Conservation (phyloP, 2,329 filamentous ascomycete genomes). For the Zopfia rhizophila region DNA sequence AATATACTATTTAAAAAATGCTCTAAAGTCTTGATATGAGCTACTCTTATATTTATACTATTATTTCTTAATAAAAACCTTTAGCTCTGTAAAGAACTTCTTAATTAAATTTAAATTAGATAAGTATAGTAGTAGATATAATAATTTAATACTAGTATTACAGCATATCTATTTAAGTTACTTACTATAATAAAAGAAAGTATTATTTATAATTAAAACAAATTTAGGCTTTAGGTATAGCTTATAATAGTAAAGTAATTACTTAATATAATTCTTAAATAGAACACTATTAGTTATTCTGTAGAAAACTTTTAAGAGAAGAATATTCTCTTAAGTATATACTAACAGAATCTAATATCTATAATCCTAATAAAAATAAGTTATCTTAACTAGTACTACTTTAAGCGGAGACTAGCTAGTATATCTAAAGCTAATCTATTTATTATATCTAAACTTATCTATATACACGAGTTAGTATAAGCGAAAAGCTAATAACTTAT, state of each 20-base stretch:
- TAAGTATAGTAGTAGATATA: slow-evolving; percentile 46
- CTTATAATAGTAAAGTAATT: slow-evolving; percentile 1
- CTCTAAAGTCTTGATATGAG: no score
- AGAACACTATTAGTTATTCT: slow-evolving; percentile 1
- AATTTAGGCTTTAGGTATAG: no score
- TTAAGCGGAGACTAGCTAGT: slow-evolving; percentile 16
- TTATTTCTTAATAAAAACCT: slow-evolving; percentile 41
- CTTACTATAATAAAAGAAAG: slow-evolving; percentile 20
- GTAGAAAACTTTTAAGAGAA: no score
- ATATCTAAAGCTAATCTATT: background rate
- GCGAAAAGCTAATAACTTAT: no score
- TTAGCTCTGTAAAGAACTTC: slow-evolving; percentile 48
- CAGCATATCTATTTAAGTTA: slow-evolving; percentile 39
- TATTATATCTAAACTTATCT: background rate
- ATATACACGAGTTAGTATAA: background rate
- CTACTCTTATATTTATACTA: no score
- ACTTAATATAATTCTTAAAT: slow-evolving; percentile 1
- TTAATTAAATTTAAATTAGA: slow-evolving; percentile 49
- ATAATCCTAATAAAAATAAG: no score
- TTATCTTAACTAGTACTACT: no score
- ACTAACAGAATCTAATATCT: no score
- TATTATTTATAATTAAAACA: no score
- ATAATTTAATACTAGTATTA: no score
- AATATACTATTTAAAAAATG: no score
- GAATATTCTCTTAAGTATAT: no score